phyloP scores from a whole-genome alignment of 208 protist species.

The Leishmania braziliensis region DNA sequence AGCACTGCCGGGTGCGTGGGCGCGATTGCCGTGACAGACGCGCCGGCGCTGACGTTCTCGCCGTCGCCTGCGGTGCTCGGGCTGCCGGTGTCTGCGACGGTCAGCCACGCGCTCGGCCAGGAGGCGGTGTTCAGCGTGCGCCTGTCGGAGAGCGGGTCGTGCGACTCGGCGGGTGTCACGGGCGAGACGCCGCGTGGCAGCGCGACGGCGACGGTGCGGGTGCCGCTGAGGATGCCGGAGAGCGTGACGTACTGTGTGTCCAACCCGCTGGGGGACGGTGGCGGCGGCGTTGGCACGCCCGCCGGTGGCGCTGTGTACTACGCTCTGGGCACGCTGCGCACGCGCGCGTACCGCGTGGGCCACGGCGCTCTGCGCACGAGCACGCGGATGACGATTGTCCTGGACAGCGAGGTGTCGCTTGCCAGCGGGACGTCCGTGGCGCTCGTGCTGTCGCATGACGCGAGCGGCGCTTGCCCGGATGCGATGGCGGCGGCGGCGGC shows the following conservation, averaged over 20 bases:
- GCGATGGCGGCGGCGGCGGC: not conserved
- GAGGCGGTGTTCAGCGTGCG: not conserved
- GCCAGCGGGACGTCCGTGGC: not conserved
- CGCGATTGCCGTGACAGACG: constrained; percentile 29
- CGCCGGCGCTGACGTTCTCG: constrained; percentile 34
- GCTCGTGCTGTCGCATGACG: not conserved
- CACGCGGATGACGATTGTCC: constrained; percentile 1
- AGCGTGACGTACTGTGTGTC: constrained; percentile 5
- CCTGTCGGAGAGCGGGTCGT: not conserved
- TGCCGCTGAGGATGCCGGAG: not conserved
- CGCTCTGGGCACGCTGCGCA: not conserved
- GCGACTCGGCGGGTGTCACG: not conserved
- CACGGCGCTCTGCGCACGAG: not conserved
- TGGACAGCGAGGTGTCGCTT: constrained; percentile 2
- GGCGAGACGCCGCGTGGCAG: not conserved
- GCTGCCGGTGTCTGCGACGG: not conserved
- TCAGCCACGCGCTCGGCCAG: not conserved
- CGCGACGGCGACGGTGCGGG: not conserved
- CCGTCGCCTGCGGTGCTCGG: not conserved
- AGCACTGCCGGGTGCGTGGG: constrained; percentile 15
- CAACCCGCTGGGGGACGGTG: not conserved
- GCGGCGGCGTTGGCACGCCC: too few relatives aligned
- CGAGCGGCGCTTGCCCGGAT: not conserved
- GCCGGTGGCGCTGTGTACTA: not conserved
- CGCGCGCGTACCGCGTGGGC: not conserved